phyloP scores from a whole-genome alignment of 139 green algal species.

The Zygnema cylindricum region DNA sequence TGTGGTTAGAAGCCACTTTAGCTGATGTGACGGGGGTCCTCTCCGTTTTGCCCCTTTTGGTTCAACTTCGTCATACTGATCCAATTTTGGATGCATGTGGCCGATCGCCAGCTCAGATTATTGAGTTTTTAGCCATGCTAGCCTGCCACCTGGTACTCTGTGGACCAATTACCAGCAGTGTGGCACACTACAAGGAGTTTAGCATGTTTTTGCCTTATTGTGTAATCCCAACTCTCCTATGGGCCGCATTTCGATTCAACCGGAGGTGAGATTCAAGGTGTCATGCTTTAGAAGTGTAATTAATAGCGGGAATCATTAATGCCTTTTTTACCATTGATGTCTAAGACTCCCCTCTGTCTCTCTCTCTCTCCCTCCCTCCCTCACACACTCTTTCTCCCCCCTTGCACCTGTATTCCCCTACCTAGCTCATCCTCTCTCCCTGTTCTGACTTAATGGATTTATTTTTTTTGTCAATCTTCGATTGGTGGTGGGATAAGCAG shows the following conservation, averaged over 20 bases:
- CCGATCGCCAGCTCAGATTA: background rate
- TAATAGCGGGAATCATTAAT: no score
- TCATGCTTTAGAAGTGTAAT: no score
- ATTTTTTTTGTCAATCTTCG: no score
- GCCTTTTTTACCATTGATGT: no score
- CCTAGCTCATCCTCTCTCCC: no score
- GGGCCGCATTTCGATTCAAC: slow-evolving; percentile 39
- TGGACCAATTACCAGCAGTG: background rate
- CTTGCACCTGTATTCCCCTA: no score
- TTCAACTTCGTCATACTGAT: background rate
- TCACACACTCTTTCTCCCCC: no score
- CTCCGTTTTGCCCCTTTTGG: background rate
- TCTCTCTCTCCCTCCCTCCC: no score
- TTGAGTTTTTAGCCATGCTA: background rate
- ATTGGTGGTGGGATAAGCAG: background rate
- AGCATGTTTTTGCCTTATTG: slow-evolving; percentile 27
- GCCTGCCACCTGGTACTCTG: background rate
- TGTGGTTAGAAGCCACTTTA: background rate
- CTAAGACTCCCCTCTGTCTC: no score
- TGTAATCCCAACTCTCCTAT: slow-evolving; percentile 15
- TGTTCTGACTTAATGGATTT: no score
- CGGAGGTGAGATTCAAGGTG: background rate
- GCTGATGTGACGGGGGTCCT: background rate
- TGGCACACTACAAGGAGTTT: background rate
- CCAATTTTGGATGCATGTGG: background rate